phyloP scores from a whole-genome alignment of 257 asterid genomes.

The Solanum commersonii region DNA sequence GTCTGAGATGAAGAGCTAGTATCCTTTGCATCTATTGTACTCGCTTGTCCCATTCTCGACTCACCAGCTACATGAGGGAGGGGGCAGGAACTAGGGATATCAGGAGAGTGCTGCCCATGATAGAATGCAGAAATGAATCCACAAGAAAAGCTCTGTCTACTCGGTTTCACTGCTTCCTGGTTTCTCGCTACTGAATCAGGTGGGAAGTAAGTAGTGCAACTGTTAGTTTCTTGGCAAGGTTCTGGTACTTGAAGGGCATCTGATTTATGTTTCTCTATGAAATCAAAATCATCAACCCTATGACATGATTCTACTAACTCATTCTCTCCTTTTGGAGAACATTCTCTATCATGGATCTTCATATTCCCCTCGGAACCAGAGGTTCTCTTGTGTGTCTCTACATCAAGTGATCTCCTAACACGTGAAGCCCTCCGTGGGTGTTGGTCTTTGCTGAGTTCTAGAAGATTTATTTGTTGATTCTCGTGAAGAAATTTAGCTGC shows the following conservation, averaged over 20 bases:
- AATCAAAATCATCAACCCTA: conserved; percentile 8
- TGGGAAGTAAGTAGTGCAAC: background rate
- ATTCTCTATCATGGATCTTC: conserved; percentile 8
- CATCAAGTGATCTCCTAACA: background rate
- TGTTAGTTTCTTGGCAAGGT: conserved; percentile 11
- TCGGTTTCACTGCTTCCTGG: conserved; percentile 5
- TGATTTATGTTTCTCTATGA: conserved; percentile 4
- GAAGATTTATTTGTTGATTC: background rate
- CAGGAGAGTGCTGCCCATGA: conserved; percentile 5
- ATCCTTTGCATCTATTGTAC: background rate
- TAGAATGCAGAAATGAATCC: conserved; percentile 1
- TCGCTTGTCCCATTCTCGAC: conserved; percentile 5
- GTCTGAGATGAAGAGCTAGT: conserved; percentile 8
- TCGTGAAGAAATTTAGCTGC: conserved; percentile 8
- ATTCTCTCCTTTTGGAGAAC: conserved; percentile 1
- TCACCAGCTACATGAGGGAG: conserved; percentile 7
- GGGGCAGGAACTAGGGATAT: conserved; percentile 4
- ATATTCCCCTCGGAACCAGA: conserved; percentile 20
- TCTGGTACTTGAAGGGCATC: background rate
- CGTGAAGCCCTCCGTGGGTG: background rate
- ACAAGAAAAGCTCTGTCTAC: conserved; percentile 12
- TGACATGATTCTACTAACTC: background rate
- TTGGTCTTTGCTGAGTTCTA: conserved; percentile 7
- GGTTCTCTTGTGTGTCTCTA: conserved; percentile 2
- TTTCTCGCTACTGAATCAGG: conserved; percentile 4